Evolutionary conservation across 2,329 filamentous ascomycete genomes (phyloP).

Genomic region (Fusarium graminum): DNA sequence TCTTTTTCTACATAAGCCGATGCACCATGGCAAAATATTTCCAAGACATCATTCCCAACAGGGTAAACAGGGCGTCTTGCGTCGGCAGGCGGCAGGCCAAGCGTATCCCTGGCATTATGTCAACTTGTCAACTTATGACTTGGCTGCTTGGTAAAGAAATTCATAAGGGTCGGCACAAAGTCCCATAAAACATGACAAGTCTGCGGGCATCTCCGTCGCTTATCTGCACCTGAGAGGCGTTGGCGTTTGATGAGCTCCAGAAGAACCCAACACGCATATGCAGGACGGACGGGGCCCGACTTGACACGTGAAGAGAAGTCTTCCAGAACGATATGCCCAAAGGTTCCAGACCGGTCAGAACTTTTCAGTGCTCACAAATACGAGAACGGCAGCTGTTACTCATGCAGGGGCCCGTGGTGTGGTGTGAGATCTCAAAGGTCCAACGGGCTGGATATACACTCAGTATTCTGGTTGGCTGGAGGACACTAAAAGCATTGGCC

Average conservation of each 20-base stretch:
- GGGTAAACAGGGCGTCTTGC: constrained; percentile 23
- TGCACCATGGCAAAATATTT: not conserved
- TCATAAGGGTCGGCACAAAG: constrained; percentile 31
- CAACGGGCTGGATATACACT: constrained; percentile 16
- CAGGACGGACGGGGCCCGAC: not conserved
- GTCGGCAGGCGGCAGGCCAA: constrained; percentile 24
- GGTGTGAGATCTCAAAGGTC: constrained; percentile 25
- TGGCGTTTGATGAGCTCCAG: constrained; percentile 12
- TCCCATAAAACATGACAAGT: constrained; percentile 34
- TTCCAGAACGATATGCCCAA: constrained; percentile 41
- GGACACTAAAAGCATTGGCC: constrained; percentile 1
- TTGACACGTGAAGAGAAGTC: constrained; percentile 36
- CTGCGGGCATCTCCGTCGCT: constrained; percentile 48
- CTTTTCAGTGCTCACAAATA: constrained; percentile 12
- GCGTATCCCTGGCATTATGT: constrained; percentile 5
- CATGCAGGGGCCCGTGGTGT: constrained; percentile 30
- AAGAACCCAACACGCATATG: constrained; percentile 24
- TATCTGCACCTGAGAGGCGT: constrained; percentile 44
- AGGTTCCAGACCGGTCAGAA: constrained; percentile 21
- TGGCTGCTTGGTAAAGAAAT: constrained; percentile 13
- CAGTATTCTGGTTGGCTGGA: constrained; percentile 14
- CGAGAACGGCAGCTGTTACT: constrained; percentile 2
- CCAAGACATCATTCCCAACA: constrained; percentile 16
- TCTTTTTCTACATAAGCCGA: not conserved
- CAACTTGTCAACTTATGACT: not conserved